phyloP scores from a whole-genome alignment of 1,284 basidiomycete genomes.

The Trichosporon ovoides region DNA sequence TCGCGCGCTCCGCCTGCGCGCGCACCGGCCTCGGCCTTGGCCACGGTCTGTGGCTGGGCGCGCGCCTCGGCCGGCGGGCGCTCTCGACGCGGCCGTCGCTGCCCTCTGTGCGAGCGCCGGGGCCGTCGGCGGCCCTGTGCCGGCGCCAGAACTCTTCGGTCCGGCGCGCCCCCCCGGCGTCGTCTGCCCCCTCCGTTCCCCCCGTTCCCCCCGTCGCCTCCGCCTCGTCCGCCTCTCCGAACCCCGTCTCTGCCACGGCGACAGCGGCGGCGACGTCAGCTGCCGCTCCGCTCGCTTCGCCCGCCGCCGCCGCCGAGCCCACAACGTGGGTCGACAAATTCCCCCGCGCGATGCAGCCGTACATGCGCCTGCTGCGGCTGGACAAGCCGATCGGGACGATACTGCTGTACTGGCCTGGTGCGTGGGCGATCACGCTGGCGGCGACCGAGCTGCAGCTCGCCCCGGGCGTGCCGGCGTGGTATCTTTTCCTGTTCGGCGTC shows the following conservation, averaged over 20 bases:
- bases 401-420: conserved; percentile 89
- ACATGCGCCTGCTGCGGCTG: conserved; percentile 75
- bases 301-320: conserved; percentile 5
- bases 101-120: not conserved
- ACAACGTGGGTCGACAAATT: conserved; percentile 26
- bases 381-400: conserved; percentile 95
- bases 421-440: conserved; percentile 94
- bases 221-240: too few species aligned
- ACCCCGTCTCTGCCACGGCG: too few species aligned
- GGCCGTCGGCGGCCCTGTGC: not conserved
- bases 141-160: not conserved
- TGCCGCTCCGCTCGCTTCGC: not conserved
- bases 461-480: conserved; percentile 65
- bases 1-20: conserved; percentile 22
- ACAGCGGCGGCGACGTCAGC: not conserved
- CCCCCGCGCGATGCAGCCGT: conserved; percentile 55
- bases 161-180: not conserved
- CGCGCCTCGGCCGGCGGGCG: not conserved
- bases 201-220: not conserved
- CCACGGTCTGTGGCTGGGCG: not conserved
- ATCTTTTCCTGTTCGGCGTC: conserved; percentile 75
- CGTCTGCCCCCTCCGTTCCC: not conserved
- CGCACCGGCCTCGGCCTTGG: conserved; percentile 18
- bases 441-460: conserved; percentile 68
- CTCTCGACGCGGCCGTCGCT: not conserved